Percentiles rank a stretch among this genome's conserved stretches.
phyloP scores from a whole-genome alignment of 805 yeast species.

The Kazachstania kunashirensis region DNA sequence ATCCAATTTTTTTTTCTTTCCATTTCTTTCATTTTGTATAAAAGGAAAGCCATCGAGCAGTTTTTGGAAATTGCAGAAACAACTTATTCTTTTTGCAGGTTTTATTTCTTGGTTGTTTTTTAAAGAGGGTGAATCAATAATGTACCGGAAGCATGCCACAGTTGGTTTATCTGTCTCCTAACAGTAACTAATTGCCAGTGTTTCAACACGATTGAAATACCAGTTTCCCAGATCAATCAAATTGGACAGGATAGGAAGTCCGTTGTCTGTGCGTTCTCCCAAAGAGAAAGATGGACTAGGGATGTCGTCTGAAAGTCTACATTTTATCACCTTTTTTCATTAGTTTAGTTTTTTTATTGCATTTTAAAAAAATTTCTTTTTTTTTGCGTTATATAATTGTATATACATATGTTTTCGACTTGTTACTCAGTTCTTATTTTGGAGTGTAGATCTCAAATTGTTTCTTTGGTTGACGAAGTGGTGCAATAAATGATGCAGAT shows the following conservation, averaged over 20 bases:
- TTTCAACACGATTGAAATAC: constrained; percentile 27
- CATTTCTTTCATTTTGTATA: too few species aligned
- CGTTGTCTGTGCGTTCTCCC: constrained; percentile 27
- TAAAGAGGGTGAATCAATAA: constrained; percentile 28
- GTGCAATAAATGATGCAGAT: constrained; percentile 41
- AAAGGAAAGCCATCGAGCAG: too few species aligned
- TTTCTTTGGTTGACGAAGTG: constrained; percentile 49
- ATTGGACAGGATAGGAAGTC: constrained; percentile 32
- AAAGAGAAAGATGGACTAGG: constrained; percentile 26
- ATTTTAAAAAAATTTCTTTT: neutral
- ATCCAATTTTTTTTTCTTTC: too few species aligned
- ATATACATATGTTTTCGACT: neutral
- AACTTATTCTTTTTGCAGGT: constrained; percentile 3
- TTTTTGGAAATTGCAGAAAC: too few species aligned
- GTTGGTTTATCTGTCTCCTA: constrained; percentile 29
- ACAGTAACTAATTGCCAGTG: constrained; percentile 33
- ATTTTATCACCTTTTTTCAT: constrained; percentile 8
- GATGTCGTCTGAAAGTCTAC: constrained; percentile 33
- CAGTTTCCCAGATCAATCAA: constrained; percentile 30
- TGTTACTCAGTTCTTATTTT: neutral
- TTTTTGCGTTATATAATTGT: too few species aligned
- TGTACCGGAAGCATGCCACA: constrained; percentile 32
- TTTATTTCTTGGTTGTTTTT: constrained; percentile 5
- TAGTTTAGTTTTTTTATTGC: neutral
- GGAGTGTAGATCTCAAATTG: constrained; percentile 18